A percentile compares a stretch with the other conserved stretches of the same genome.
phyloP scores from a whole-genome alignment of 192 early-diverging fungal species.

The Haplosporangium gracile region DNA sequence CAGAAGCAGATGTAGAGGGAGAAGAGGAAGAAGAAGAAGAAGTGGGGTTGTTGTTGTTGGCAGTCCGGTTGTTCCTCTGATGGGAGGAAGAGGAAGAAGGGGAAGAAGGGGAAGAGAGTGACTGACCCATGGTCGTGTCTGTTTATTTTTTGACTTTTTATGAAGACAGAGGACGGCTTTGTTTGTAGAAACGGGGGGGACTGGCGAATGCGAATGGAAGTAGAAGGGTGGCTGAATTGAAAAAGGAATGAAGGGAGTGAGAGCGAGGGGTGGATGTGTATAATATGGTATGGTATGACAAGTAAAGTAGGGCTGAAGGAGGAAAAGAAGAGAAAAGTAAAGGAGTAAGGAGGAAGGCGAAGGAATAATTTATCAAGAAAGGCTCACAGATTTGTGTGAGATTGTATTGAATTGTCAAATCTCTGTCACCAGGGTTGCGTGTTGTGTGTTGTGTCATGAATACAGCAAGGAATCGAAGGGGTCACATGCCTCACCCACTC shows the following conservation, averaged over 20 bases:
- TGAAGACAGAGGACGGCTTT: not conserved
- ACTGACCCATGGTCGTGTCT: conserved; percentile 34
- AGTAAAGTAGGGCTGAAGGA: not conserved
- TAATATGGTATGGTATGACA: not conserved
- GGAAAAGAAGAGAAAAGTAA: not conserved
- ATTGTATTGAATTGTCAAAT: too few species aligned
- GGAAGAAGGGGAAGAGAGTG: conserved; percentile 8
- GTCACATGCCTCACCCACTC: not conserved
- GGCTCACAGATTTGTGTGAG: not conserved
- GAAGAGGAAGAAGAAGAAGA: not conserved
- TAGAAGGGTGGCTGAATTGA: not conserved
- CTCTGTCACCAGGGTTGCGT: too few species aligned
- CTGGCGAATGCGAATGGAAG: not conserved
- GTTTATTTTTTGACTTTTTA: not conserved
- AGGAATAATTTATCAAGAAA: not conserved
- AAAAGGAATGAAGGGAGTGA: not conserved
- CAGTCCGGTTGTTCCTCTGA: conserved; percentile 15
- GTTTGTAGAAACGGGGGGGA: not conserved
- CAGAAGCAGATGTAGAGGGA: not conserved
- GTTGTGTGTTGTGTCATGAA: not conserved
- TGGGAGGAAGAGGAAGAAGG: conserved; percentile 12
- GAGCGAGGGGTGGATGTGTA: not conserved
- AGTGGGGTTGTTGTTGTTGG: not conserved
- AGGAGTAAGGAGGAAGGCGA: not conserved
- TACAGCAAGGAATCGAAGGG: not conserved